phyloP scores from a whole-genome alignment of 225 moss, liverwort and hornwort species.

The Neckera pumila region DNA sequence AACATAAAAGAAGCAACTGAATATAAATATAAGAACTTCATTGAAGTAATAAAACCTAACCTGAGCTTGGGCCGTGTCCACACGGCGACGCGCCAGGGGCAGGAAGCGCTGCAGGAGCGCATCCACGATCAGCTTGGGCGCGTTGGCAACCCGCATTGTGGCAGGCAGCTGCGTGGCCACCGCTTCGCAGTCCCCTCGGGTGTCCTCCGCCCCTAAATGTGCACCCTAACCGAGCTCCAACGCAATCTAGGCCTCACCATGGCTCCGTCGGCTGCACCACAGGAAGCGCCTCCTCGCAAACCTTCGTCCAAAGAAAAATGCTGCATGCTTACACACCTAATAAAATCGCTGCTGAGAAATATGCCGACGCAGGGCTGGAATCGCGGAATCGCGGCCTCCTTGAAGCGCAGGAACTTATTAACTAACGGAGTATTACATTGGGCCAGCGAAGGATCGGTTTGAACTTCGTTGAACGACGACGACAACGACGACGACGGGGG shows the following conservation, averaged over 20 bases:
- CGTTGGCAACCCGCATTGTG: constrained; percentile 81
- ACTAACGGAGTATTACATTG: background rate
- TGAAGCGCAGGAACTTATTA: background rate
- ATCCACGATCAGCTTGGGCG: constrained; percentile 96
- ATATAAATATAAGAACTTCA: too few relatives aligned
- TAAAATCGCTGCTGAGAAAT: background rate
- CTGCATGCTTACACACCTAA: background rate
- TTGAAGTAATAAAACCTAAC: constrained; percentile 7
- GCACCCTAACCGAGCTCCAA: background rate
- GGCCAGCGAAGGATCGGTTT: background rate
- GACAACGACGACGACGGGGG: background rate
- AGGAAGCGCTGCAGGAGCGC: constrained; percentile 94
- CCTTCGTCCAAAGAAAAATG: background rate
- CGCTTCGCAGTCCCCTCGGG: background rate
- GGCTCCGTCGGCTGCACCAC: background rate
- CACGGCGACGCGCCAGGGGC: constrained; percentile 87
- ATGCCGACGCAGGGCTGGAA: background rate
- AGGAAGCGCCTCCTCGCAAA: background rate
- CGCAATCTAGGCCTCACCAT: constrained; percentile 16
- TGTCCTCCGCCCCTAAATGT: background rate
- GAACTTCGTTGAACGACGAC: background rate
- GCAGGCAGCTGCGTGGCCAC: background rate
- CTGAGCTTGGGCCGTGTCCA: constrained; percentile 98
- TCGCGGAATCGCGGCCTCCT: background rate
- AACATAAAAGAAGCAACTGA: background rate